Conservation (phyloP, 495 filamentous ascomycete genomes). For the Aspergillus egyptiacus region DNA sequence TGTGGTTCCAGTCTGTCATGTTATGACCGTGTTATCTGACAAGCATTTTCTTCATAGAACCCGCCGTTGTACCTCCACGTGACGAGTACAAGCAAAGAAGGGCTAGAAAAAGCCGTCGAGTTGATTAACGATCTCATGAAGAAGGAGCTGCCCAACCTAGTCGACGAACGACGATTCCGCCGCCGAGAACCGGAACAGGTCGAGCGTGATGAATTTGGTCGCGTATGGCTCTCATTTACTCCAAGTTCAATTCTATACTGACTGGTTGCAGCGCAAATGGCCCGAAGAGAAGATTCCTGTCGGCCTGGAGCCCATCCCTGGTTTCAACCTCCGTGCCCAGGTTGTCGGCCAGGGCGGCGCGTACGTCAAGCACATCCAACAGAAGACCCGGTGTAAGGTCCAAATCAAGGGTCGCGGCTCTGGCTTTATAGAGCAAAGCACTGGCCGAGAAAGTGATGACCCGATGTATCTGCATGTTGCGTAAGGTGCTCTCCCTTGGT, state of each 20-base stretch:
- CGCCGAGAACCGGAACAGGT: slow-evolving; percentile 79
- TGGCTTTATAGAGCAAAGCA: slow-evolving; percentile 81
- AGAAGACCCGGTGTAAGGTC: slow-evolving; percentile 87
- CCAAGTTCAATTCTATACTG: slow-evolving; percentile 8
- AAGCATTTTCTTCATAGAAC: slow-evolving; percentile 51
- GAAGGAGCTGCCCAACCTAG: slow-evolving; percentile 89
- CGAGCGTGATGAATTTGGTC: slow-evolving; percentile 91
- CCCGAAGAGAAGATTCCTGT: slow-evolving; percentile 92
- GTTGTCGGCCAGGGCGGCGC: slow-evolving; percentile 89
- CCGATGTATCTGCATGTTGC: slow-evolving; percentile 93
- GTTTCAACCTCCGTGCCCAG: slow-evolving; percentile 94
- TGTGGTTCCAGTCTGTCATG: slow-evolving; percentile 26
- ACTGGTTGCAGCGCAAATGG: slow-evolving; percentile 80
- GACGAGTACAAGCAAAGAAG: slow-evolving; percentile 87
- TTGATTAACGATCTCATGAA: slow-evolving; percentile 94
- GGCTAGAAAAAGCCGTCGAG: slow-evolving; percentile 76
- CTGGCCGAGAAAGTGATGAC: slow-evolving; percentile 84
- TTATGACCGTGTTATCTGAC: neutral
- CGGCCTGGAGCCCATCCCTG: slow-evolving; percentile 79
- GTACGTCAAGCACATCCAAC: slow-evolving; percentile 96
- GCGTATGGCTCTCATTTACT: slow-evolving; percentile 50
- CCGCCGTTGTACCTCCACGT: slow-evolving; percentile 93
- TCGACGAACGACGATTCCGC: slow-evolving; percentile 92
- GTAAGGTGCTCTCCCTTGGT: slow-evolving; percentile 38
- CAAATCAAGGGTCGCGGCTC: slow-evolving; percentile 98